Base-by-base conservation (phyloP, 441 rosid genomes). In the Hura crepitans region DNA sequence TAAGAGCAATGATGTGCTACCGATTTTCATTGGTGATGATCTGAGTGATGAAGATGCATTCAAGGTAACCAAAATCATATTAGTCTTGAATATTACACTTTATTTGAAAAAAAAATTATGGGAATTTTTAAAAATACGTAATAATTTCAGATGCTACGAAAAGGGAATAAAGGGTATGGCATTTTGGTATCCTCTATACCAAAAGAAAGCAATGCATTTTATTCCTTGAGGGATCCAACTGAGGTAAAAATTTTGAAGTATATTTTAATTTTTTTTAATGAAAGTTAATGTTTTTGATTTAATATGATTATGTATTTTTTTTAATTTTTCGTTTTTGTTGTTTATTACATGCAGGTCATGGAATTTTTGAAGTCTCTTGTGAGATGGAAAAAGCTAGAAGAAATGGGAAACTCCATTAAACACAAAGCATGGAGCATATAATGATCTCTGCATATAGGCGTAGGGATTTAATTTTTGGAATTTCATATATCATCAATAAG, bases 41-140 rank as follows among this genome's bases (percentile, higher is more conserved):
- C 83, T 72, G 65, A 81, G 86, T 0, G 98, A 93, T 80, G 99
- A 94, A 77, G 99, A 94, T 82, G 99, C 99, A 61, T 92, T 94
- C 78, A 90, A 87, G 91, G 98, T 91, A 80, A 47, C 35, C 35
- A 69, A 25, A 35, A 35, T 35, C 2, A 12, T 23, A 2, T 22
- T 3, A 22, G 1, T 23, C 28, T 23, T 54, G 23, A 1, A 10
- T 3, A 23, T 25, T 55, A 18, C n/a, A 3, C 7, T 18, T 50
- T 17, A 5, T 50, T 11, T 25, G 3, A 10, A n/a, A n/a, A n/a
- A n/a, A n/a, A n/a, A 23, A 23, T 55, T 55, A 9, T 35, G 39
- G 39, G 39, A 10, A 10, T 9, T 23, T n/a, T n/a, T n/a, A n/a
- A 55, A 6, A 22, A 10, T 55, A 2, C 12, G 33, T 35, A 62